These are phyloP conservation scores for Hyphopichia pseudoburtonii DNA, from an alignment of 1,139 yeast species.

Conservation along the genomic window DNA sequence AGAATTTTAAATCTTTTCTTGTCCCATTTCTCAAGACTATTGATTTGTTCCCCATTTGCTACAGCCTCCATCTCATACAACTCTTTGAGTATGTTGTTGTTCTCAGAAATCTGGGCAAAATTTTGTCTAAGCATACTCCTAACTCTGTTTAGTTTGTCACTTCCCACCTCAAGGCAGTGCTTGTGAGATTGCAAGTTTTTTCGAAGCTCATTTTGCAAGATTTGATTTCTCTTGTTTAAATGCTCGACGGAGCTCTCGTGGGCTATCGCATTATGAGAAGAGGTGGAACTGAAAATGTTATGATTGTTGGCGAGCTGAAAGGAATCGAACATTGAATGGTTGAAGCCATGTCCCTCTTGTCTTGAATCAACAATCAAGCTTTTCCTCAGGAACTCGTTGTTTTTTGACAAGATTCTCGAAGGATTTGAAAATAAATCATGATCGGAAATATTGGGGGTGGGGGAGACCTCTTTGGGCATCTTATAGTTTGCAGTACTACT, in stretches of 20 bases:
- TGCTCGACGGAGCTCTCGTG: conserved; percentile 30
- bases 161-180: conserved; percentile 27
- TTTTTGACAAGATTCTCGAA: conserved; percentile 11
- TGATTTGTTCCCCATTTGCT: conserved; percentile 27
- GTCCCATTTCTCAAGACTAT: conserved; percentile 49
- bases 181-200: conserved; percentile 24
- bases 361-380: no score
- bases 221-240: conserved; percentile 27
- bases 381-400: no score
- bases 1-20: conserved; percentile 32
- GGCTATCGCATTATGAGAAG: no score
- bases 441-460: conserved; percentile 12
- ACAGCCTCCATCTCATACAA: conserved; percentile 42
- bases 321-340: not conserved
- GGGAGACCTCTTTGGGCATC: no score
- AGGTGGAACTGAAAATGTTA: no score
- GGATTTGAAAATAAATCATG: conserved; percentile 23
- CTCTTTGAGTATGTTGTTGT: conserved; percentile 49
- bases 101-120: conserved; percentile 40
- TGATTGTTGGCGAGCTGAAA: no score
- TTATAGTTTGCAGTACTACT: conserved; percentile 4
- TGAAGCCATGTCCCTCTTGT: no score
- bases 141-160: conserved; percentile 25
- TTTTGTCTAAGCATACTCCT: conserved; percentile 27
- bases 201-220: conserved; percentile 22